Base-by-base conservation (phyloP, 352 stramenopile species). In the Pythium aphanidermatum region DNA sequence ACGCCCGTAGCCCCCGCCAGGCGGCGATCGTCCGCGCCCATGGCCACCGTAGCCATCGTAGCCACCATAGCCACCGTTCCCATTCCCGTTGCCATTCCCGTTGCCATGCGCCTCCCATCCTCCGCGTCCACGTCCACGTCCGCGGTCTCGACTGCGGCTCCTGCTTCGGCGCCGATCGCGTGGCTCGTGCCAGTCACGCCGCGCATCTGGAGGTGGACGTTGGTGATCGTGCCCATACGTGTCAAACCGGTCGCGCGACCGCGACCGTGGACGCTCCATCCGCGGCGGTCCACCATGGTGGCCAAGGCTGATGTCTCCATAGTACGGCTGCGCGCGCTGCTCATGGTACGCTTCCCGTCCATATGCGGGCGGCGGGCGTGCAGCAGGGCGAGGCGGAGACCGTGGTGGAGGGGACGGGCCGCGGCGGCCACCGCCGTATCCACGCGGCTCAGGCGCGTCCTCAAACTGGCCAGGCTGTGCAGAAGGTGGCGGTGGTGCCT, bases 401-500 rank as follows among this genome's bases (percentile, higher is more conserved):
- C 53, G 53, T 16, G 50, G 51, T 13, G 51, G 42, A 52, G 40
- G 41, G 27, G 42, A 52, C 6, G 14, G 20, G 16, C 41, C 42
- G 25, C 51, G 51, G 19, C 51, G 43, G 25, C 28, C 25, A 38
- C 45, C 43, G 35, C 21, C 41, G 32, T 39, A 23, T 42, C 36
- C 34, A 25, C 29, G 25, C 31, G 48, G 53, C 34, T 64, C 65
- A 0, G 62, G 59, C 14, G 77, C 74, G 50, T 90, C 72, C 16
- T 90, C 74, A 47, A 90, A 90, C 60, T 90, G 77, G 0, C 65
- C 70, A 6, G 62, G 65, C 26, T 62, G 72, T 13, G 53, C 54
- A 2, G 69, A 60, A 4, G 61, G 51, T 21, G 46, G 34, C 40
- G 41, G 40, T 13, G n/a, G 41, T 6, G 28, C 12, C 28, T 28